Base-by-base conservation (phyloP, 2,329 filamentous ascomycete genomes). In the Emmonsia crescens region DNA sequence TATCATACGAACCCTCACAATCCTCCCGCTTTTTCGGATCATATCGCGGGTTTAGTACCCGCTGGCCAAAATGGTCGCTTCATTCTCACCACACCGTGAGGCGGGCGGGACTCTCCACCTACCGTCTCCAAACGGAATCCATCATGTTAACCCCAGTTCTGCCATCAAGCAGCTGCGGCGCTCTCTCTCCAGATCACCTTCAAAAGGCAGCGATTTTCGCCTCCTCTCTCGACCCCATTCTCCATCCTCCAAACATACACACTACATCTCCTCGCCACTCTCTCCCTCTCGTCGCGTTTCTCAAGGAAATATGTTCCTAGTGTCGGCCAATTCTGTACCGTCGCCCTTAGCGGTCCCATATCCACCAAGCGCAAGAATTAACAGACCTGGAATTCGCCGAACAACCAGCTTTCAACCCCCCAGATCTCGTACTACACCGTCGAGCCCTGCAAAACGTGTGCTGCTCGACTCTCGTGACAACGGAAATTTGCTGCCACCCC, bases 171-270 rank as follows among this genome's bases (percentile, higher is more conserved):
- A 91, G 69, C 80, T 96, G 62, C 84, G 92, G 66, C 89, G 91
- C 68, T 96, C 93, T 31, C 81, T 96, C 65, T 96, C 92, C 62
- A 85, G 91, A 69, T 96, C 93, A n/a, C 93, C 93, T 12, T 96
- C 93, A 38, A 96, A 94, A 74, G 80, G 79, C 51, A 82, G 82
- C 62, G 81, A 83, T 68, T 93, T 94, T 73, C 82, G 84, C 61
- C 78, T 95, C 60, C 78, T 84, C 67, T 79, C 79, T 31, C 76
- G 79, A 63, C 76, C 77, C 19, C 74, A 77, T 57, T 76, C 81
- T 63, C 74, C 79, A 40, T 83, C 85, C 61, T 76, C 78, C 54
- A 80, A 80, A 67, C 76, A 72, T 63, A 68, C 78, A 54, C 75
- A 76, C 56, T 77, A 77, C 67, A 72, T 78, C 56, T 74, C 78